Evolutionary conservation across 768 basidiomycete genomes (phyloP), one percentile per base, ranked within the genome.

Genomic region (Leccinum ochraceum): DNA sequence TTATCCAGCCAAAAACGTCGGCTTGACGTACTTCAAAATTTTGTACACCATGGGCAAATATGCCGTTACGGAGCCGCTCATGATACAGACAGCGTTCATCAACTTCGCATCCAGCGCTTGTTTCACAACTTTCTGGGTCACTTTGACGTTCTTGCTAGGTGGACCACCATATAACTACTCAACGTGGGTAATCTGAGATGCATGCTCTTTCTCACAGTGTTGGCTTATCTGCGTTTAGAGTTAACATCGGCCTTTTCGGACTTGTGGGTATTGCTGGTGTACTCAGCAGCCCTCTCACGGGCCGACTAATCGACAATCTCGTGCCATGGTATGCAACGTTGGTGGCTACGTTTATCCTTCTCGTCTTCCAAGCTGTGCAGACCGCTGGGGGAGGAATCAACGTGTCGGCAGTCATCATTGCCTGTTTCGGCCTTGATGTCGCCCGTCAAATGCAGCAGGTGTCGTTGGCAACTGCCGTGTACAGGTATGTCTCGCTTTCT

Each of bases 321-420:
- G 80, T 90, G 0, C 88, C 89, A 0, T 95, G 92, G 92, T 86
- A 88, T 57, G 87, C 87, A 7, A 84, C 88, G 8, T 76, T 94
- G 30, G 67, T 86, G 49, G 83, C 82, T 8, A 77, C 85, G 6
- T 26, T 80, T 32, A 64, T 73, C 53, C 76, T 86, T 28, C 50
- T 84, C 17, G 61, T 79, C 37, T 86, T 84, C 67, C 86, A 87
- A 67, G 74, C 76, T 22, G 79, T 95, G 6, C 89, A 90, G 70
- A 77, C 86, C 2, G 87, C 79, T 9, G 90, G 86, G 1, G 92
- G 86, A 6, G 87, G 90, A 0, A 79, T 88, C 48, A 84, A 81
- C 66, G 80, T 94, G 36, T 86, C 81, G 0, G 90, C 88, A 1
- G 86, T 93, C 10, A 78, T 92, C 60, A 76, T 93, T 32, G 80